Evolutionary conservation across 352 stramenopile species (phyloP).

Genomic region (Globisporangium cylindrosporum): DNA sequence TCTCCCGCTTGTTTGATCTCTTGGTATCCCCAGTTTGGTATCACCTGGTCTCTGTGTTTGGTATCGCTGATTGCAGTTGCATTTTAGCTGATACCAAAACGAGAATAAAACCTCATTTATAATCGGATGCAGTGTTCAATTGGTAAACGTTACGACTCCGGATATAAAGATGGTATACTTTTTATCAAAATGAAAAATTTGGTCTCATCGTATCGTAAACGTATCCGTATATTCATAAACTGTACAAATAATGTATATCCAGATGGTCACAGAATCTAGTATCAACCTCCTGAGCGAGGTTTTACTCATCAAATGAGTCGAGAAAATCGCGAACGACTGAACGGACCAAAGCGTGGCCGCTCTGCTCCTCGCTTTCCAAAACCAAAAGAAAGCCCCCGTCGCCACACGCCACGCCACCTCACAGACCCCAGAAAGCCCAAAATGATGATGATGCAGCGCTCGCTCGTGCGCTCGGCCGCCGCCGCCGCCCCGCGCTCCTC

Average conservation of each 20-base stretch:
- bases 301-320: conserved; percentile 3
- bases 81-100: not conserved
- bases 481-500: conserved; percentile 29
- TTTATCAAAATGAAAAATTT: not conserved
- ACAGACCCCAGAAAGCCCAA: not conserved
- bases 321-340: not conserved
- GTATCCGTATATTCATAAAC: not conserved
- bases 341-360: not conserved
- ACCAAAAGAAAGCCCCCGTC: conserved; percentile 11
- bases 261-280: not conserved
- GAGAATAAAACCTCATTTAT: not conserved
- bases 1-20: no score
- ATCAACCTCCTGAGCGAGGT: not conserved
- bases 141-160: no score
- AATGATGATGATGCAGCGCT: conserved; percentile 48
- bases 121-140: no score
- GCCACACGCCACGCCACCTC: not conserved
- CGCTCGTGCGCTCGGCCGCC: conserved; percentile 39
- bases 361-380: not conserved
- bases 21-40: not conserved
- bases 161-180: no score
- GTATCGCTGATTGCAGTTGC: not conserved
- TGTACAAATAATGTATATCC: not conserved
- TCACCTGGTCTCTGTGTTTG: not conserved
- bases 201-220: not conserved